Evolutionary conservation across 305 asterid genomes (phyloP).

Genomic region (Solanum chacoense): DNA sequence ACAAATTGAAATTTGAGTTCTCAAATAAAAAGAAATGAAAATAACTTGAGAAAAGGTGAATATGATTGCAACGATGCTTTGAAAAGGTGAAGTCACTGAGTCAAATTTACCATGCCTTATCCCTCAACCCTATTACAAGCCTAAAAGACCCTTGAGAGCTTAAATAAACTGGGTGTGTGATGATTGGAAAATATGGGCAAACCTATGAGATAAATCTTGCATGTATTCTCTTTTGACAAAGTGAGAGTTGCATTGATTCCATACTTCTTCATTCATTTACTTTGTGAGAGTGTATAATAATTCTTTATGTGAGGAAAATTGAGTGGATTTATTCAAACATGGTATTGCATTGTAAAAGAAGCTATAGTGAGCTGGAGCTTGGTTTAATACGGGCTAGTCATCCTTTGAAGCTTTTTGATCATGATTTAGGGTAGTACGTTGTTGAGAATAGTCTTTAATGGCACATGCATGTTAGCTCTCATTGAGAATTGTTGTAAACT

Average conservation of each 20-base stretch:
- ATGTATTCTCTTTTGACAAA: not conserved
- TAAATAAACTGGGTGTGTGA: not conserved
- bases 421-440: too few relatives aligned
- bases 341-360: not conserved
- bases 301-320: not conserved
- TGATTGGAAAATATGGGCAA: not conserved
- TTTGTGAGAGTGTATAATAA: not conserved
- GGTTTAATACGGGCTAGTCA: not conserved
- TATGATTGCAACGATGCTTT: not conserved
- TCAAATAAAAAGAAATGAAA: not conserved
- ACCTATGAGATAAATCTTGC: not conserved
- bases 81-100: not conserved
- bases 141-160: not conserved
- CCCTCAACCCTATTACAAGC: not conserved
- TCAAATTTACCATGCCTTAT: not conserved
- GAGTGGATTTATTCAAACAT: not conserved
- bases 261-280: not conserved
- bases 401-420: not conserved
- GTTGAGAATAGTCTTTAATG: not conserved
- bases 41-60: not conserved
- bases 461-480: not conserved
- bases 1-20: not conserved
- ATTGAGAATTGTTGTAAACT: not conserved
- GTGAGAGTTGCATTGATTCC: not conserved
- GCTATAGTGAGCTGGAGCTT: not conserved